Evolutionary conservation across 441 rosid genomes (phyloP).

Genomic region (Pelargonium myrrhifolium): DNA sequence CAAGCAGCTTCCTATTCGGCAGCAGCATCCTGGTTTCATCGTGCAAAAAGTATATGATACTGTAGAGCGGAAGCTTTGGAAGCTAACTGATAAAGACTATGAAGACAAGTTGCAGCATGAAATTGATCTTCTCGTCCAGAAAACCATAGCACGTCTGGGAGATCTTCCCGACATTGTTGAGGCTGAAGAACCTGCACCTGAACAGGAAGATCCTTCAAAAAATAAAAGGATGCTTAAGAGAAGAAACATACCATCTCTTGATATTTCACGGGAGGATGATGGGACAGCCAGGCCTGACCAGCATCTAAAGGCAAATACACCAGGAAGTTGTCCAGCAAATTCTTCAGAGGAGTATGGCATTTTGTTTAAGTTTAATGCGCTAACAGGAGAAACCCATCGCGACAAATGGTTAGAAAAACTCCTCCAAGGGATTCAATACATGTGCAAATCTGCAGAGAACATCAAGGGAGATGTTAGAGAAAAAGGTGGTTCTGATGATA

Average conservation of each 20-base stretch:
- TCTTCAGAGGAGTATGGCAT: constrained; percentile 45
- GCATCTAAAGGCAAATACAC: constrained; percentile 38
- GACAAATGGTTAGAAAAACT: constrained; percentile 88
- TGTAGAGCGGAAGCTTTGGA: constrained; percentile 73
- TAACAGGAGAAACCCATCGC: constrained; percentile 70
- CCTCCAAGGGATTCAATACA: constrained; percentile 58
- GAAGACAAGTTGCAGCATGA: constrained; percentile 85
- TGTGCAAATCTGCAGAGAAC: constrained; percentile 41
- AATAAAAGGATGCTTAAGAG: constrained; percentile 45
- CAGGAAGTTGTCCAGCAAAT: constrained; percentile 66
- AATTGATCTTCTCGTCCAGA: constrained; percentile 81
- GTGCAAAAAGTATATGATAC: constrained; percentile 88
- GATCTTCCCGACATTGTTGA: constrained; percentile 75
- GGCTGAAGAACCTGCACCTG: constrained; percentile 39
- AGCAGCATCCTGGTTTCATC: constrained; percentile 77
- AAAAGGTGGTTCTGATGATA: constrained; percentile 33
- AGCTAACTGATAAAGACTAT: constrained; percentile 81
- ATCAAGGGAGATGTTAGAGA: constrained; percentile 31
- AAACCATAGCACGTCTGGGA: constrained; percentile 53
- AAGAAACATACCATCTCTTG: constrained; percentile 53
- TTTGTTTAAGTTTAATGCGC: constrained; percentile 47
- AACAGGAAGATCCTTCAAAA: constrained; percentile 51
- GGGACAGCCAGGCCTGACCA: constrained; percentile 29
- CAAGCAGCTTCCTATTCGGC: constrained; percentile 74
- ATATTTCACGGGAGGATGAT: constrained; percentile 72